Evolutionary conservation across 1,139 yeast genomes (phyloP).

Genomic region (Taphrina confusa): DNA sequence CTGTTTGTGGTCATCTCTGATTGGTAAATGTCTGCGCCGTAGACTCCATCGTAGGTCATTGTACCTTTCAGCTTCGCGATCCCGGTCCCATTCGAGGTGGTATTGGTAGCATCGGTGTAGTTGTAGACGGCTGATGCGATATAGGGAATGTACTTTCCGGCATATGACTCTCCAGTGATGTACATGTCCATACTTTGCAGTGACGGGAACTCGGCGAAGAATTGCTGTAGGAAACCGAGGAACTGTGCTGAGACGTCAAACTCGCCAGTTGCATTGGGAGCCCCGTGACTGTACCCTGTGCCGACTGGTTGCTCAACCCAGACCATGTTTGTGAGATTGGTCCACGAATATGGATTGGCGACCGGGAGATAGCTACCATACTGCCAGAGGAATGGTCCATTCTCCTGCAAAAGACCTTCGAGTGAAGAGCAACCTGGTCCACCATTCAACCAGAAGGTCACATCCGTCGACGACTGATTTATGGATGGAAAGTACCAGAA

Average conservation of each 20-base stretch:
- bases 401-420: conserved; percentile 93
- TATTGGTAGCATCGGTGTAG: not conserved
- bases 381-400: conserved; percentile 78
- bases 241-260: conserved; percentile 4
- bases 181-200: conserved; percentile 47
- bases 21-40: conserved; percentile 5
- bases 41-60: conserved; percentile 18
- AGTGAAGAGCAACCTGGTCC: conserved; percentile 96
- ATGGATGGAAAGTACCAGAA: conserved; percentile 31
- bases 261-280: conserved; percentile 15
- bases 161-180: conserved; percentile 92
- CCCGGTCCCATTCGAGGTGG: not conserved
- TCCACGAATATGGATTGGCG: conserved; percentile 54
- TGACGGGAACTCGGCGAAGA: conserved; percentile 71
- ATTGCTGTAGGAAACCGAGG: conserved; percentile 63
- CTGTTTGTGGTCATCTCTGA: conserved; percentile 6
- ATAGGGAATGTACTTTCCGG: conserved; percentile 94
- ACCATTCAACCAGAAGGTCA: conserved; percentile 69
- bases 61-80: conserved; percentile 10
- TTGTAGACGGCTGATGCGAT: conserved; percentile 61
- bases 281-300: conserved; percentile 75
- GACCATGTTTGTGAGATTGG: conserved; percentile 11
- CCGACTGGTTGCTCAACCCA: conserved; percentile 91
- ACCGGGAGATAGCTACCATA: conserved; percentile 60
- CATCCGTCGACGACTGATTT: conserved; percentile 8